Evolutionary conservation across 257 asterid species (phyloP).

Genomic region (Solanum megistacrolobum): DNA sequence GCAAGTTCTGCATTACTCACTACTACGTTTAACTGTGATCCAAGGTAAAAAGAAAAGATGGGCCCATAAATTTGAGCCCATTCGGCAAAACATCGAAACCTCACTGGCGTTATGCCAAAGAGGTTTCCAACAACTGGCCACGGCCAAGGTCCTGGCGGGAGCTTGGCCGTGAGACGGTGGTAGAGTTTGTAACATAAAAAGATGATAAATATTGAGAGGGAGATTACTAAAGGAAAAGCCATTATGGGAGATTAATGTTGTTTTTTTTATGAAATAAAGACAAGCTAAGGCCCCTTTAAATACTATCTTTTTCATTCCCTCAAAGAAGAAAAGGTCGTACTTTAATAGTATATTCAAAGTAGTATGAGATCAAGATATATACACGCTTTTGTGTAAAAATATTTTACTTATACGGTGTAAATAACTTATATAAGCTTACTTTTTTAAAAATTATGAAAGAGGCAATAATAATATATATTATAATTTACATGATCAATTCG

Average conservation of each 20-base stretch:
- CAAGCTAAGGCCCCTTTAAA: no score
- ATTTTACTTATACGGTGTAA: background rate
- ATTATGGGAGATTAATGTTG: background rate
- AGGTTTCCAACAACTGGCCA: constrained; percentile 26
- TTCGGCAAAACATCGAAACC: constrained; percentile 18
- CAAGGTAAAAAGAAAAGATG: constrained; percentile 19
- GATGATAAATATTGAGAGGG: constrained; percentile 14
- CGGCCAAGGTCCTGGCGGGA: constrained; percentile 26
- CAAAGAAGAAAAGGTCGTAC: no score
- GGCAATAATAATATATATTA: background rate
- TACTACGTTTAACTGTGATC: constrained; percentile 22
- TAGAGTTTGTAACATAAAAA: constrained; percentile 32
- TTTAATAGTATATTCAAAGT: no score
- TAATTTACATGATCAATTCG: background rate
- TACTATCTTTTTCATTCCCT: no score
- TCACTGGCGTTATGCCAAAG: constrained; percentile 8
- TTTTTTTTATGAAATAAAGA: no score
- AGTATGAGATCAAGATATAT: no score
- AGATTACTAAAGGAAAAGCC: constrained; percentile 15
- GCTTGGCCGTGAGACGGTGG: constrained; percentile 27
- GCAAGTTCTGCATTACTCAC: constrained; percentile 18
- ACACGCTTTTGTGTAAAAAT: no score
- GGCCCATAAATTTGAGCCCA: constrained; percentile 26
- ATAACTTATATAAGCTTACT: background rate
- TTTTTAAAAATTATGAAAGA: background rate